Evolutionary conservation across 129 eudicot species (phyloP), one percentile per base, ranked within the genome.

Genomic region (Artemisia argyi): DNA sequence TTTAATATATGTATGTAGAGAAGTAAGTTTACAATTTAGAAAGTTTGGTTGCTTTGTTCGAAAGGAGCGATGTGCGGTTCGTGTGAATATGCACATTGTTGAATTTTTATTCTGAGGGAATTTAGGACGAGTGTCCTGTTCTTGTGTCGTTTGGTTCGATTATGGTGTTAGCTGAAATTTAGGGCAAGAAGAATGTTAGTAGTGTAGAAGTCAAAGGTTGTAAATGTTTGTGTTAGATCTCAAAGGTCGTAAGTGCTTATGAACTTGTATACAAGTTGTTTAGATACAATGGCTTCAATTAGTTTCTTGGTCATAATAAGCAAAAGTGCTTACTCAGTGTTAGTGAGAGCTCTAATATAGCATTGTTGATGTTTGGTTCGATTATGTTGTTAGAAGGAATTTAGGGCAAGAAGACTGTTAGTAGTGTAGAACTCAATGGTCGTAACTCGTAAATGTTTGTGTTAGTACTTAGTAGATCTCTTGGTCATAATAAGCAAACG

Each of bases 111-210:
- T 16, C 18, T 5, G 51, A 53, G 8, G 20, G 60, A 68, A 68
- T 26, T 9, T 68, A 50, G 59, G 72, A 48, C 72, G 26, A 50
- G 26, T 49, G 60, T 9, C 49, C 11, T 48, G 71, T 13, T 48
- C 12, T 65, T 51, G 56, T 51, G 56, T 51, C 6, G 56, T 50
- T 51, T 73, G 77, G 62, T 50, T 73, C 10, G 48, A 26, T 49
- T 16, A 63, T 35, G 50, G 10, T 35, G 65, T 63, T 55, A 26
- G 17, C 4, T 32, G 57, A 39, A 74, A 20, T 39, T 56, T 65
- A 53, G 72, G 61, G 72, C 65, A 19, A 50, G 24, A 28, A 28
- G 32, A 28, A 28, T 28, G 5, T 3, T 28, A 28, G 32, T 28
- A 0, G 5, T 3, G 5, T 28, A 3, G 32, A 28, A 28, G 32